Conservation (phyloP, 2,329 filamentous ascomycete genomes). For the Beauveria sp. region DNA sequence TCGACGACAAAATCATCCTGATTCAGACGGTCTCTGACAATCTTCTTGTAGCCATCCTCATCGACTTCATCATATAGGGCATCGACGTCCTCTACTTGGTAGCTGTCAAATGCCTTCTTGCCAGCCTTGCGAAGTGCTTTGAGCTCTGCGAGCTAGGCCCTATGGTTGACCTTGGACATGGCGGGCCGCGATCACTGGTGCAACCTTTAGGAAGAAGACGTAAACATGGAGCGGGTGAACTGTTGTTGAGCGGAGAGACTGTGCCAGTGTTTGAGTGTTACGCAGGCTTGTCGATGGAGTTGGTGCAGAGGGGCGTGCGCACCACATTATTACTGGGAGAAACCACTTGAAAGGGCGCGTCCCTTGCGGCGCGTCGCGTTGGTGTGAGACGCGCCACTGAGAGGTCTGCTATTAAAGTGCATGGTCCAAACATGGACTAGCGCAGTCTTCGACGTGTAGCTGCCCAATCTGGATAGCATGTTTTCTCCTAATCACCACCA, state of each 20-base stretch:
- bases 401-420: slow-evolving; percentile 1
- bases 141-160: slow-evolving; percentile 65
- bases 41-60: slow-evolving; percentile 94
- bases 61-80: slow-evolving; percentile 94
- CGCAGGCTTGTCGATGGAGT: neutral
- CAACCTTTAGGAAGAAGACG: neutral
- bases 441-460: neutral
- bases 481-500: neutral
- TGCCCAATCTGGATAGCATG: neutral
- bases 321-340: neutral
- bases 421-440: neutral
- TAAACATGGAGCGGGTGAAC: neutral
- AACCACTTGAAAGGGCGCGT: slow-evolving; percentile 6
- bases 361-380: slow-evolving; percentile 5
- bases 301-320: neutral
- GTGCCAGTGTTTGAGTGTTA: neutral
- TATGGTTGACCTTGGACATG: slow-evolving; percentile 31
- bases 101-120: slow-evolving; percentile 83
- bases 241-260: neutral
- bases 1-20: slow-evolving; percentile 98
- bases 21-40: slow-evolving; percentile 80
- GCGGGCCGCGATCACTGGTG: slow-evolving; percentile 9
- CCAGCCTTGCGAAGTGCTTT: slow-evolving; percentile 77
- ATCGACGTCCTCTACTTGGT: slow-evolving; percentile 76
- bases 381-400: slow-evolving; percentile 1